phyloP scores from a whole-genome alignment of 179 eudicot species.

The Kewa caespitosa region DNA sequence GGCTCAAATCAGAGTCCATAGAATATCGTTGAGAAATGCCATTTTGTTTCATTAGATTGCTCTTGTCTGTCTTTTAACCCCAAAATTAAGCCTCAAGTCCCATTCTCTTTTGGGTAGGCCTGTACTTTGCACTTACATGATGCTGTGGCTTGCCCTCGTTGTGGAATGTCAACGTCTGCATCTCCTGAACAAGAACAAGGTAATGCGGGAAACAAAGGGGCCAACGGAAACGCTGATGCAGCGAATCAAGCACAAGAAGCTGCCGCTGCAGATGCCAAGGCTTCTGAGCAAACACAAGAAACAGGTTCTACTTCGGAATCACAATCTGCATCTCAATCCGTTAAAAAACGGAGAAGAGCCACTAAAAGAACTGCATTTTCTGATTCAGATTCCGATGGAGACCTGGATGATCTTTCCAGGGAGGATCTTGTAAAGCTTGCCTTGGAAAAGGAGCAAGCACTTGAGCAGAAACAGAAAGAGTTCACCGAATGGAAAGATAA shows the following conservation, averaged over 20 bases:
- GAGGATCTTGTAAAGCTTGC: conserved; percentile 82
- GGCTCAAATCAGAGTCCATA: background rate
- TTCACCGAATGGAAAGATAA: conserved; percentile 70
- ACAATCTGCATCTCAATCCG: conserved; percentile 27
- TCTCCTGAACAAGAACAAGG: conserved; percentile 47
- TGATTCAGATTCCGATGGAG: conserved; percentile 62
- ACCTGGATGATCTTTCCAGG: conserved; percentile 58
- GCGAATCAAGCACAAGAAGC: conserved; percentile 34
- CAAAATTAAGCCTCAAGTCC: background rate
- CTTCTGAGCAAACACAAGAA: conserved; percentile 32
- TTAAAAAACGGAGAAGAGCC: conserved; percentile 33
- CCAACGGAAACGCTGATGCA: conserved; percentile 25
- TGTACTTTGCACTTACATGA: conserved; percentile 32
- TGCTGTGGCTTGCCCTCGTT: conserved; percentile 39
- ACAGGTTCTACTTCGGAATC: conserved; percentile 46
- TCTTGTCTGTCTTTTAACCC: no score
- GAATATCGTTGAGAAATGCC: background rate
- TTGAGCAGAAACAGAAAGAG: conserved; percentile 65
- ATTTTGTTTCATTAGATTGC: conserved; percentile 2
- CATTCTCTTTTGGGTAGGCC: conserved; percentile 31
- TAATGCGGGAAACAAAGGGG: conserved; percentile 32
- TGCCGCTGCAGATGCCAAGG: conserved; percentile 28
- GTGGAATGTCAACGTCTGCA: conserved; percentile 73
- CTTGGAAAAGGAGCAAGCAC: conserved; percentile 61
- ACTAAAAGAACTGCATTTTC: conserved; percentile 49